These are phyloP conservation scores for Claviceps pusilla DNA, from an alignment of 2,329 filamentous ascomycete genomes.

Conservation along the genomic window DNA sequence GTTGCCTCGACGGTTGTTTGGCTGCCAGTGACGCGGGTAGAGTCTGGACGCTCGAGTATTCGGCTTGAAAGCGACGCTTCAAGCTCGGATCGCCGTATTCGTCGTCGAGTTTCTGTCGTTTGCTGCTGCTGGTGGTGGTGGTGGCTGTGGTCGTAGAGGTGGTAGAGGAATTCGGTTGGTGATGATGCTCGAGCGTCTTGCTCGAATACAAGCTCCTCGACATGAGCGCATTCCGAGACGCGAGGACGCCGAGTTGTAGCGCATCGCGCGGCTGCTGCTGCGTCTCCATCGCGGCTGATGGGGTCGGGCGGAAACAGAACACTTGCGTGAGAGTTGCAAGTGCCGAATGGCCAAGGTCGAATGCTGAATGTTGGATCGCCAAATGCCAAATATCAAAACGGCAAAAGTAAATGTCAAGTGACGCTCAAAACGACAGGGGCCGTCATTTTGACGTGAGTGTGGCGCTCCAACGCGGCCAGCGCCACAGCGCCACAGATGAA, in stretches of 20 bases:
- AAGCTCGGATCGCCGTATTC: slow-evolving; percentile 18
- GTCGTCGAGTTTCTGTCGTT: slow-evolving; percentile 25
- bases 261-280: slow-evolving; percentile 17
- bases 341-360: not conserved
- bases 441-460: slow-evolving; percentile 6
- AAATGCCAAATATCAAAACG: not conserved
- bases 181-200: slow-evolving; percentile 10
- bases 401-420: not conserved
- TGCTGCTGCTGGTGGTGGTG: slow-evolving; percentile 12
- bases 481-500: slow-evolving; percentile 1
- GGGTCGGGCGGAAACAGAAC: not conserved
- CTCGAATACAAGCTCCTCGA: slow-evolving; percentile 19
- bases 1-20: slow-evolving; percentile 48
- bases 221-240: slow-evolving; percentile 19
- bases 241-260: slow-evolving; percentile 20
- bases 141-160: not conserved
- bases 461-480: slow-evolving; percentile 11
- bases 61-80: slow-evolving; percentile 43
- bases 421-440: not conserved
- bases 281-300: slow-evolving; percentile 17
- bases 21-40: slow-evolving; percentile 65
- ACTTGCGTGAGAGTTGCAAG: not conserved
- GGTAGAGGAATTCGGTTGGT: slow-evolving; percentile 2
- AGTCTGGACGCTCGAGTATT: slow-evolving; percentile 66
- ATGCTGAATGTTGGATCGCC: not conserved